Base-by-base conservation (phyloP, 2,329 filamentous ascomycete species). In the Fusarium foetens region DNA sequence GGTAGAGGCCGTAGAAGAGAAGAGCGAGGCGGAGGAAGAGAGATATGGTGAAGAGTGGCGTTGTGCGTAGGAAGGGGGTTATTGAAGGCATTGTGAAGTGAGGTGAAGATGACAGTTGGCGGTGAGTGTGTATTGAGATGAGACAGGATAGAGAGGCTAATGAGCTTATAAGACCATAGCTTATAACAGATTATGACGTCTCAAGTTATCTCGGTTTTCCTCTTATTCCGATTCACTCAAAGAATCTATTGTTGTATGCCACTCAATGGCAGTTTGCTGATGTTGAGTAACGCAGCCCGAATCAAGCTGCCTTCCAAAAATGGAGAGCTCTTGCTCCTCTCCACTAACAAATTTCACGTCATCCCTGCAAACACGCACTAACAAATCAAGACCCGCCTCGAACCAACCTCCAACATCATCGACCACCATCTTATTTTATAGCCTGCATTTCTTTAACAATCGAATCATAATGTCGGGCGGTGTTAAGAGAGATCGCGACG, bases 1-100 rank as follows among this genome's bases (percentile, higher is more conserved):
- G 96, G 86, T 93, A 95, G 68, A 94, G 89, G 65, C 96, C 95
- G 81, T 98, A 98, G 77, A 97, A 80, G 54, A 98, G 88, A 71
- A 99, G 90, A 36, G 85, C 80, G 10, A 89, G 79, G 68, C 96
- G 93, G 29, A 99, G 88, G 52, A 91, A 76, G 59, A 91, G 84
- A 55, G 89, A 86, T 17, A 88, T 80, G 58, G 83, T 70, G 80
- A 92, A 90, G 76, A 92, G 86, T 13, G 86, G 85, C 14, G 70
- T 31, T 39, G 81, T 81, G 42, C 77, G 76, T 27, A 83, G 75
- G 57, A 83, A 76, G 29, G 76, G 55, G 9, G 73, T 49, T 62
- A 77, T 51, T 25, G 70, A 75, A 33, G 67, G 62, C 75, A 77
- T 77, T 65, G 39, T 63, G 49, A 52, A 75, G 53, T 59, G 64